Percentiles rank a stretch among this genome's conserved stretches.
Conservation (phyloP, 2,329 filamentous ascomycete genomes). For the Ceratocystis variospora region DNA sequence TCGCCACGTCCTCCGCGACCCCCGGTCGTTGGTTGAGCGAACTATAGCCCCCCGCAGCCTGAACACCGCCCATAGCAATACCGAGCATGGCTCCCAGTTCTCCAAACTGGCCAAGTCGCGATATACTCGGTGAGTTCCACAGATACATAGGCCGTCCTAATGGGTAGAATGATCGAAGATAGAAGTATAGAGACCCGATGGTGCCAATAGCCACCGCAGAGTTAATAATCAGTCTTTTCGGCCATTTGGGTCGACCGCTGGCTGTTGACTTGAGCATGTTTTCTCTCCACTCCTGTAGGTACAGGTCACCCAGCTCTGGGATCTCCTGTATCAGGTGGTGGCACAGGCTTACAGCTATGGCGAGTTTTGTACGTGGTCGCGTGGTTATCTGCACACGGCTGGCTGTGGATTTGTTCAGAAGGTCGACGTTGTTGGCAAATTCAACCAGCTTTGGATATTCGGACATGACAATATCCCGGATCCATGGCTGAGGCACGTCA, state of each 20-base stretch:
- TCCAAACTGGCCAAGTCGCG: constrained; percentile 32
- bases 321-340: constrained; percentile 26
- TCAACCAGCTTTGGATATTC: constrained; percentile 23
- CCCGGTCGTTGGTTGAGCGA: constrained; percentile 6
- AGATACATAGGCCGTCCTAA: constrained; percentile 34
- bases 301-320: constrained; percentile 25
- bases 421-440: constrained; percentile 12
- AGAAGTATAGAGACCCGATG: constrained; percentile 28
- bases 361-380: constrained; percentile 23
- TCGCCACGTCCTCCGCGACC: constrained; percentile 13
- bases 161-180: constrained; percentile 29
- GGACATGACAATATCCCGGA: constrained; percentile 24
- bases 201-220: constrained; percentile 28
- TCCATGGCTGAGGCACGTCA: constrained; percentile 34
- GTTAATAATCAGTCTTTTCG: constrained; percentile 21
- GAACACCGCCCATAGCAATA: constrained; percentile 18
- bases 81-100: constrained; percentile 35
- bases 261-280: constrained; percentile 19
- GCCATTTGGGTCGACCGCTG: constrained; percentile 3
- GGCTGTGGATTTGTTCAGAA: constrained; percentile 18
- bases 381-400: constrained; percentile 24
- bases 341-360: constrained; percentile 25
- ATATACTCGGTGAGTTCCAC: constrained; percentile 28
- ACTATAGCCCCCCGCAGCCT: neutral
- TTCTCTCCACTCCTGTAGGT: constrained; percentile 25